These are phyloP conservation scores for Apiospora kogelbergensis DNA, from an alignment of 2,329 filamentous ascomycete genomes.

Conservation along the genomic window DNA sequence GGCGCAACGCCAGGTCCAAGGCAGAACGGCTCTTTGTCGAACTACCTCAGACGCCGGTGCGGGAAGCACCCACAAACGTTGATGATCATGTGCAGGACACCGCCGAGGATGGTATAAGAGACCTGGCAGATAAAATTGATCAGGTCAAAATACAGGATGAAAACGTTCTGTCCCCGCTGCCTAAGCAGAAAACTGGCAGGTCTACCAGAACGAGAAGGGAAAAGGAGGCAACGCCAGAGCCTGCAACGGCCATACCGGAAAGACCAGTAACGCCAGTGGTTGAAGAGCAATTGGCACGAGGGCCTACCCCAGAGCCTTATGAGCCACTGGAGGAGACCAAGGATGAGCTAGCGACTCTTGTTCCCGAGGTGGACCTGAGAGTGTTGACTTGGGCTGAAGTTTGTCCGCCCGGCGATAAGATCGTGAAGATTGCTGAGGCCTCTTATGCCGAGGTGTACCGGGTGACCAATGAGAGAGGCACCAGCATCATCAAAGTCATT, in stretches of 20 bases:
- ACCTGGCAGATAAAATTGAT: slow-evolving; percentile 34
- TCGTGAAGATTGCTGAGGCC: slow-evolving; percentile 66
- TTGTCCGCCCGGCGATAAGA: slow-evolving; percentile 50
- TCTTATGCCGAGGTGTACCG: slow-evolving; percentile 68
- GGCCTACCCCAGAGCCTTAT: slow-evolving; percentile 12
- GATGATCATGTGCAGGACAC: slow-evolving; percentile 19
- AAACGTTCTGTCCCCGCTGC: slow-evolving; percentile 14
- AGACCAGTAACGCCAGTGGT: not conserved
- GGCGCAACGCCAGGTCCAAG: slow-evolving; percentile 45
- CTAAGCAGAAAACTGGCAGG: slow-evolving; percentile 15
- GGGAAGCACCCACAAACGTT: slow-evolving; percentile 19
- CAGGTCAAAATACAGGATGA: slow-evolving; percentile 27
- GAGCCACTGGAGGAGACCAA: slow-evolving; percentile 13
- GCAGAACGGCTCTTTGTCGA: slow-evolving; percentile 51
- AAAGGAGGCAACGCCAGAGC: slow-evolving; percentile 11
- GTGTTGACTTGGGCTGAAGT: slow-evolving; percentile 58
- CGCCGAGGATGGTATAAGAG: slow-evolving; percentile 26
- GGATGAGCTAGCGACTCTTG: slow-evolving; percentile 1
- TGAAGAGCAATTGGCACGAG: slow-evolving; percentile 13
- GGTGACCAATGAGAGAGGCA: slow-evolving; percentile 57
- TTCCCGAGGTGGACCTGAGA: slow-evolving; percentile 31
- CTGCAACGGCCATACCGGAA: not conserved
- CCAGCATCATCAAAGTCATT: slow-evolving; percentile 66
- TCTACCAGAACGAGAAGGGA: slow-evolving; percentile 13
- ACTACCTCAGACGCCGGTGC: slow-evolving; percentile 50